Conservation (phyloP, 805 yeast species). For the Ogataea nonfermentans region DNA sequence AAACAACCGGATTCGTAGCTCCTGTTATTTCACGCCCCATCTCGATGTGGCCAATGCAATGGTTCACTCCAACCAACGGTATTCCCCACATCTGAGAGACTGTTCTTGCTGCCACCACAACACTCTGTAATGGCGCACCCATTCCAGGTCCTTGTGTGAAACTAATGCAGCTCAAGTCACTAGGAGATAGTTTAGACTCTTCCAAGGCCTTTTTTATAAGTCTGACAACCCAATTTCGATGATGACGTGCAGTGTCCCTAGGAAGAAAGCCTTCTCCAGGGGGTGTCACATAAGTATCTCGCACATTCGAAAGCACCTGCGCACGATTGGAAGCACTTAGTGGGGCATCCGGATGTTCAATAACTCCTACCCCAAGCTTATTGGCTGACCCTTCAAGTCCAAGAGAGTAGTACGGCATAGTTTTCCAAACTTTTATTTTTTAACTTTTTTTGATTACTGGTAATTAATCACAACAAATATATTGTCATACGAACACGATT, state of each 20-base stretch:
- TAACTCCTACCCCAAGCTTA: conserved; percentile 90
- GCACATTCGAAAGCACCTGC: conserved; percentile 76
- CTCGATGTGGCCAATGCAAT: conserved; percentile 97
- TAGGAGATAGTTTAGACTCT: conserved; percentile 51
- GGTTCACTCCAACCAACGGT: conserved; percentile 93
- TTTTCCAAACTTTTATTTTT: background rate
- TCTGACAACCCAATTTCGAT: conserved; percentile 89
- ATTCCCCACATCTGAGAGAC: conserved; percentile 73
- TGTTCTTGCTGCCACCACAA: conserved; percentile 89
- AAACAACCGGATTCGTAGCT: conserved; percentile 95
- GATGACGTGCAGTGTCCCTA: conserved; percentile 95
- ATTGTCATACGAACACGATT: conserved; percentile 8
- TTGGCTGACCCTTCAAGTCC: conserved; percentile 98
- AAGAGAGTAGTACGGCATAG: conserved; percentile 44
- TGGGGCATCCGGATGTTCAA: conserved; percentile 68
- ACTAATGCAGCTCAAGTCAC: conserved; percentile 74
- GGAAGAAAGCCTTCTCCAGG: conserved; percentile 99
- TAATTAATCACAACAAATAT: background rate
- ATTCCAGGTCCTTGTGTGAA: conserved; percentile 99
- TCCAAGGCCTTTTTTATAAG: conserved; percentile 62
- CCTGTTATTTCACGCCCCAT: conserved; percentile 99
- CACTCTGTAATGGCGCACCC: conserved; percentile 98
- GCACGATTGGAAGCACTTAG: conserved; percentile 60
- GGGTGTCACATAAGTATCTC: conserved; percentile 95
- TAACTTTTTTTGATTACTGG: conserved; percentile 1